phyloP scores from a whole-genome alignment of 2,329 filamentous ascomycete species.

The Diplodia mutila region DNA sequence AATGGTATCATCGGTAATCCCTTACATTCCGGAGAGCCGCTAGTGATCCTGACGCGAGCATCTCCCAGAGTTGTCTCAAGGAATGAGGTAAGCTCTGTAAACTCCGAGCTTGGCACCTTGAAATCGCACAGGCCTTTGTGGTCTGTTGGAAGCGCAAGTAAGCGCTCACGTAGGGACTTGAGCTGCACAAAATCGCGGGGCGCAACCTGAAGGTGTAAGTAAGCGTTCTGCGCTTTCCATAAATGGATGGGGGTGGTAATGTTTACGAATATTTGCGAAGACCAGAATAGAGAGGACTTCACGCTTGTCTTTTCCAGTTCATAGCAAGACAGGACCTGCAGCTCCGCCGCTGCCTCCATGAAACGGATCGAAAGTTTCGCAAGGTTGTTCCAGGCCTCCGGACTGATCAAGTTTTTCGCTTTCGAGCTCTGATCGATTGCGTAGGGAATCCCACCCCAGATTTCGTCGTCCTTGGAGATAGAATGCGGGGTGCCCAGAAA shows the following conservation, averaged over 20 bases:
- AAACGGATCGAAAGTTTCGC: not conserved
- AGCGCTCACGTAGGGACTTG: not conserved
- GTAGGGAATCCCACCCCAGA: not conserved
- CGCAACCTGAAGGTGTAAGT: not conserved
- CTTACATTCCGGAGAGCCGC: not conserved
- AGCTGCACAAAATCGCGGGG: not conserved
- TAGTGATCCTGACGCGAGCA: not conserved
- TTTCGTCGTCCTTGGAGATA: not conserved
- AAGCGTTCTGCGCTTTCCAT: not conserved
- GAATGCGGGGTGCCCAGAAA: slow-evolving; percentile 8
- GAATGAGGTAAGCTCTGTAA: not conserved
- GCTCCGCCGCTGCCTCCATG: not conserved
- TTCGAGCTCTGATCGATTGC: not conserved
- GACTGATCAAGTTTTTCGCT: not conserved
- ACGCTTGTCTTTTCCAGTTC: not conserved
- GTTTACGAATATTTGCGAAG: not conserved
- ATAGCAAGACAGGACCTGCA: not conserved
- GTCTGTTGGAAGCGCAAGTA: not conserved
- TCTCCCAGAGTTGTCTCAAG: not conserved
- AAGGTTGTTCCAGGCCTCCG: not conserved
- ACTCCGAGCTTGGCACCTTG: not conserved
- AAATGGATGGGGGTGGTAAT: not conserved
- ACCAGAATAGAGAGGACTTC: not conserved
- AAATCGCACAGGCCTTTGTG: not conserved
- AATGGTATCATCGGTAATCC: not conserved